Base-by-base conservation (phyloP, 2,329 filamentous ascomycete species). In the Sordariomycetes sp. region DNA sequence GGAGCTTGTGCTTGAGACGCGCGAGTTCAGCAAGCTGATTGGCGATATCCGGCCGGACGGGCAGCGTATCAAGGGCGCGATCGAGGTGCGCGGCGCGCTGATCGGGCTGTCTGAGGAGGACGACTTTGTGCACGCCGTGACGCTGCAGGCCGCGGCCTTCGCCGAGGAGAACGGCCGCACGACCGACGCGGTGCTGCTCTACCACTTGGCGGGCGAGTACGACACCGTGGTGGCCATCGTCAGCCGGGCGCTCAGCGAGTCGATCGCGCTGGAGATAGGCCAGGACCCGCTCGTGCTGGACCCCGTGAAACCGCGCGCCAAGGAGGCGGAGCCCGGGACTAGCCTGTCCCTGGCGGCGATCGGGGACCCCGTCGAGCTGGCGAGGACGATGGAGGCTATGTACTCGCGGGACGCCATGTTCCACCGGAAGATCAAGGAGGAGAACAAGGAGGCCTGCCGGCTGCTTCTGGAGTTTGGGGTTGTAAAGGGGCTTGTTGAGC, bases 131-230 rank as follows among this genome's bases (percentile, higher is more conserved):
- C 87, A 86, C 66, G 88, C 87, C n/a, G 93, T 99, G 65, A 97
- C 93, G 1, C 79, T 94, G 51, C 90, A 96, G 70, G 94, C 94
- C 10, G 94, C 94, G 48, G 87, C 88, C 62, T 90, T 92, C 66
- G 94, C 94, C 4, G 93, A 99, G 65, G 93, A 97, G 70, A 95
- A 93, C 65, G 93, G 94, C 46, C 84, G 95, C 55, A 91, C 88
- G 1, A 95, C 93, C 0, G 94, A 99, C 71, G 92, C 95, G 2
- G 93, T 97, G 16, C 79, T 99, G 55, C 79, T 99, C 56, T 97
- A 96, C 71, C 93, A 99, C 70, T 79, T 99, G 51, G 93, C 94
- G 0, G 90, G 90, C 66, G 92, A 99, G 70, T 97, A 96, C 69
- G 91, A 99, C 70, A 91, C 86, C 58, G 95, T 97, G n/a, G 85